Conservation (phyloP, 495 filamentous ascomycete species). For the Thozetella sp. region DNA sequence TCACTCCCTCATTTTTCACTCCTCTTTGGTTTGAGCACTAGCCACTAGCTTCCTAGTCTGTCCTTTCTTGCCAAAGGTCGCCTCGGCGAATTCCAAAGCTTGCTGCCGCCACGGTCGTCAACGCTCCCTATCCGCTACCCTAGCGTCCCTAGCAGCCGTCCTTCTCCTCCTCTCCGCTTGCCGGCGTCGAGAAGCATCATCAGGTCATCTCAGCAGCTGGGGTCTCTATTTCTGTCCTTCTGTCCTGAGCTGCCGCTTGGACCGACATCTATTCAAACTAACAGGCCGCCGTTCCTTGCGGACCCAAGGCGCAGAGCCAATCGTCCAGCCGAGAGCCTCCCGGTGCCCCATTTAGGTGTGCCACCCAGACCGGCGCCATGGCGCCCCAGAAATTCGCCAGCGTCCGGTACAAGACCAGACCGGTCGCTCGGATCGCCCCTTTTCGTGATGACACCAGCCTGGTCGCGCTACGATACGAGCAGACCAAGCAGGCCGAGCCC, state of each 20-base stretch:
- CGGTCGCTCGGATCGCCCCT: slow-evolving; percentile 31
- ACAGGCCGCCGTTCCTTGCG: not conserved
- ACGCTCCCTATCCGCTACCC: too few species aligned
- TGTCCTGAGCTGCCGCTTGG: too few species aligned
- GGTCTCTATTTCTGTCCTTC: too few species aligned
- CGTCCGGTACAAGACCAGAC: slow-evolving; percentile 31
- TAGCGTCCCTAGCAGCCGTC: too few species aligned
- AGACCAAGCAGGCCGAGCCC: slow-evolving; percentile 54
- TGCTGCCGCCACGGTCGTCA: too few species aligned
- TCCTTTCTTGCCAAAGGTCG: too few species aligned
- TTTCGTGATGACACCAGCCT: slow-evolving; percentile 49
- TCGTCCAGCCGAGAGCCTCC: slow-evolving; percentile 2
- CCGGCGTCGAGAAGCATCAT: too few species aligned
- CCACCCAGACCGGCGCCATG: slow-evolving; percentile 20
- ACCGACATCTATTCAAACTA: too few species aligned
- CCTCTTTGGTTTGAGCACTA: not conserved
- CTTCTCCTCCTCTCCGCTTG: too few species aligned
- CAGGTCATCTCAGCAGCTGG: too few species aligned
- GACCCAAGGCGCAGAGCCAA: not conserved
- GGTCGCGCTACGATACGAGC: slow-evolving; percentile 56
- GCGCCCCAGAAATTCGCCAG: slow-evolving; percentile 32
- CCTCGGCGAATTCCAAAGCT: too few species aligned
- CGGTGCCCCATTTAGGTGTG: slow-evolving; percentile 12
- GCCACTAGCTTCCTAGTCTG: too few species aligned
- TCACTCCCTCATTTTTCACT: not conserved